A percentile compares a stretch with the other conserved stretches of the same genome.
Conservation (phyloP, 2,329 filamentous ascomycete genomes). For the Arthrobotrys sinensis region DNA sequence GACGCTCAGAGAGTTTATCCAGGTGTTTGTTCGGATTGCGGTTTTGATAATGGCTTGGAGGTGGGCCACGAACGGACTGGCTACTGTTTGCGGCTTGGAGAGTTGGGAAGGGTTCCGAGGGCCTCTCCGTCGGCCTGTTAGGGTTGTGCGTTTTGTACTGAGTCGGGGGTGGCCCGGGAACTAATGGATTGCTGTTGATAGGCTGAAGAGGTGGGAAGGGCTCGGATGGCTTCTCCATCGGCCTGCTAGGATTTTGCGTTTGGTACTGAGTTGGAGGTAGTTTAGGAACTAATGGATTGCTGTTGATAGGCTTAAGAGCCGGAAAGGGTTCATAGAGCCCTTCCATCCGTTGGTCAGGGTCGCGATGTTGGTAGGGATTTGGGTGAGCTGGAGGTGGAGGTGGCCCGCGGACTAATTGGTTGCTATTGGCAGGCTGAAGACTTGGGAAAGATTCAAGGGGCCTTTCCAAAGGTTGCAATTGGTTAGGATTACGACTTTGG, state of each 20-base stretch:
- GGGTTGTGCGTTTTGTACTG: no score
- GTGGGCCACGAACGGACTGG: not conserved
- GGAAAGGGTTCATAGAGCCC: no score
- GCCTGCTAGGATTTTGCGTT: no score
- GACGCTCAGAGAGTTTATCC: constrained; percentile 29
- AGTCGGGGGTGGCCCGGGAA: no score
- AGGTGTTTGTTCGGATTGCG: constrained; percentile 8
- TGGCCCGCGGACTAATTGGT: not conserved
- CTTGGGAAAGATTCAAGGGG: constrained; percentile 1
- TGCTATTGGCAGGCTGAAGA: not conserved
- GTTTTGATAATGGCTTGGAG: constrained; percentile 2
- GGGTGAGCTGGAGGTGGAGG: not conserved
- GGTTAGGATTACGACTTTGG: constrained; percentile 9
- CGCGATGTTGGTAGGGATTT: not conserved
- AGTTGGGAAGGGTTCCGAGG: not conserved
- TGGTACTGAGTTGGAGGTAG: no score
- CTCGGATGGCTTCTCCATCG: no score
- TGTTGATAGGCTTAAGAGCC: not conserved
- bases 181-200: no score
- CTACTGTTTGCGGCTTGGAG: not conserved
- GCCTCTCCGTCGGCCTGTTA: no score
- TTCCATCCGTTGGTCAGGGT: not conserved
- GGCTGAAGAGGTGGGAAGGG: not conserved
- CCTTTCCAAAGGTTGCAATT: not conserved
- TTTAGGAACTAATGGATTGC: not conserved